A percentile compares a stretch with the other conserved stretches of the same genome.
phyloP scores from a whole-genome alignment of 352 stramenopile genomes.

The Halophytophthora polymorphica region DNA sequence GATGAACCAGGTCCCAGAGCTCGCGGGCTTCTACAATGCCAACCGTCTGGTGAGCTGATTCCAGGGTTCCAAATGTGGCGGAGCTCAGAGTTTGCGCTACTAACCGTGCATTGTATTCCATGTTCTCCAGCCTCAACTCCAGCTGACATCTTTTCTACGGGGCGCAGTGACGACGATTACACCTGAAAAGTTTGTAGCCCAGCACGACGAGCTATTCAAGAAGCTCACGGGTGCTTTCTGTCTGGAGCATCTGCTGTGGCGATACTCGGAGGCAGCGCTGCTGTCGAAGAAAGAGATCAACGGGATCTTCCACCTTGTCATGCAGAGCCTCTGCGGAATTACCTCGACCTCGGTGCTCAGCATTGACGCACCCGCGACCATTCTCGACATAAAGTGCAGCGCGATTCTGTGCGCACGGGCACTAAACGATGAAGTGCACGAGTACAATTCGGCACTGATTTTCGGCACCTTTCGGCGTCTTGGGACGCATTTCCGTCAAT shows the following conservation, averaged over 20 bases:
- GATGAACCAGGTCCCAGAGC: slow-evolving; percentile 70
- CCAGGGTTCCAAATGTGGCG: not conserved
- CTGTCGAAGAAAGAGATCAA: slow-evolving; percentile 83
- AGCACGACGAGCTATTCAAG: slow-evolving; percentile 81
- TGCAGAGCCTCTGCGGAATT: slow-evolving; percentile 76
- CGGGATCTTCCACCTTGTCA: slow-evolving; percentile 69
- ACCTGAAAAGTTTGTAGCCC: slow-evolving; percentile 64
- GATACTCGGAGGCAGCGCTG: slow-evolving; percentile 65
- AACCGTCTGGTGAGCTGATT: slow-evolving; percentile 57
- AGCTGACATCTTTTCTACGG: slow-evolving; percentile 67
- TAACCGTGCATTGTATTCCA: slow-evolving; percentile 3
- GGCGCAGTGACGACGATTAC: slow-evolving; percentile 71
- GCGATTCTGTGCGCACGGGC: slow-evolving; percentile 57
- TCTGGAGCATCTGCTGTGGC: slow-evolving; percentile 69
- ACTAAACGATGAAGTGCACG: slow-evolving; percentile 69
- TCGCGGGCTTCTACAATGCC: slow-evolving; percentile 74
- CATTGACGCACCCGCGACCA: slow-evolving; percentile 46
- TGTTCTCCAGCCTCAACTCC: slow-evolving; percentile 56
- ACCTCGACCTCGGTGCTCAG: slow-evolving; percentile 59
- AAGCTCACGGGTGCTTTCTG: slow-evolving; percentile 73
- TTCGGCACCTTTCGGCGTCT: slow-evolving; percentile 69
- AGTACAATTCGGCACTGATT: slow-evolving; percentile 63
- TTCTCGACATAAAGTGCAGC: slow-evolving; percentile 68
- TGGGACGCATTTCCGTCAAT: slow-evolving; percentile 57
- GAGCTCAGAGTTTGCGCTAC: not conserved